These are phyloP conservation scores for Xylariaceae sp. DNA, from an alignment of 2,329 filamentous ascomycete species.

Conservation along the genomic window DNA sequence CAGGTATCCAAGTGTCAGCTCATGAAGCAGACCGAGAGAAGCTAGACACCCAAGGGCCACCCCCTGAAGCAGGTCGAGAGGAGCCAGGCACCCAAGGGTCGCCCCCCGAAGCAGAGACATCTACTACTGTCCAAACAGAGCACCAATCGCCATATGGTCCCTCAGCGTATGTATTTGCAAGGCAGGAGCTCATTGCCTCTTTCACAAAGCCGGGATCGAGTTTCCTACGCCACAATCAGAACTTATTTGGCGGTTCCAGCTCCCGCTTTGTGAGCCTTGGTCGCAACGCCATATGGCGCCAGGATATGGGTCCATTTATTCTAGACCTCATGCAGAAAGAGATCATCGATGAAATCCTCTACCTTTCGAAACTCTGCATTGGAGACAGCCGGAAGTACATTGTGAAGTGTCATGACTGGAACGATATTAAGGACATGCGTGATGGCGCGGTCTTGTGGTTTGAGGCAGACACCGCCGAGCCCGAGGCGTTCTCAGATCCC, in stretches of 20 bases:
- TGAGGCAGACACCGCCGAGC: slow-evolving; percentile 14
- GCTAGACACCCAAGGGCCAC: neutral
- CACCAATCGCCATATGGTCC: slow-evolving; percentile 21
- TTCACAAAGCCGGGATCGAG: slow-evolving; percentile 18
- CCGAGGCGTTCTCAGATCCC: neutral
- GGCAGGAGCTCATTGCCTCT: slow-evolving; percentile 32
- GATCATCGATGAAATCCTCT: slow-evolving; percentile 44
- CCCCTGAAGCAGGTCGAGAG: no score
- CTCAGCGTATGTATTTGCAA: slow-evolving; percentile 32
- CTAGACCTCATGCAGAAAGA: slow-evolving; percentile 47
- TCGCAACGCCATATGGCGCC: slow-evolving; percentile 41
- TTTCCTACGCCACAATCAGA: slow-evolving; percentile 7
- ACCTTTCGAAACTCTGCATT: slow-evolving; percentile 35
- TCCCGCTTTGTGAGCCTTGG: slow-evolving; percentile 16
- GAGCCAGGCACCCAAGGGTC: neutral
- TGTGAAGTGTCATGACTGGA: slow-evolving; percentile 41
- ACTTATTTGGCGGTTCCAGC: slow-evolving; percentile 15
- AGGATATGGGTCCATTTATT: slow-evolving; percentile 54
- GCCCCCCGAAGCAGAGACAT: neutral
- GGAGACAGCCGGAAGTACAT: slow-evolving; percentile 37
- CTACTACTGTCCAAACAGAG: neutral
- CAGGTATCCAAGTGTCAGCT: no score
- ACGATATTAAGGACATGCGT: slow-evolving; percentile 38
- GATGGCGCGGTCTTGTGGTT: slow-evolving; percentile 47
- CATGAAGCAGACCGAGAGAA: no score